Evolutionary conservation across 2,329 filamentous ascomycete genomes (phyloP), one percentile per base, ranked within the genome.

Genomic region (Dothiorella sarmentorum): DNA sequence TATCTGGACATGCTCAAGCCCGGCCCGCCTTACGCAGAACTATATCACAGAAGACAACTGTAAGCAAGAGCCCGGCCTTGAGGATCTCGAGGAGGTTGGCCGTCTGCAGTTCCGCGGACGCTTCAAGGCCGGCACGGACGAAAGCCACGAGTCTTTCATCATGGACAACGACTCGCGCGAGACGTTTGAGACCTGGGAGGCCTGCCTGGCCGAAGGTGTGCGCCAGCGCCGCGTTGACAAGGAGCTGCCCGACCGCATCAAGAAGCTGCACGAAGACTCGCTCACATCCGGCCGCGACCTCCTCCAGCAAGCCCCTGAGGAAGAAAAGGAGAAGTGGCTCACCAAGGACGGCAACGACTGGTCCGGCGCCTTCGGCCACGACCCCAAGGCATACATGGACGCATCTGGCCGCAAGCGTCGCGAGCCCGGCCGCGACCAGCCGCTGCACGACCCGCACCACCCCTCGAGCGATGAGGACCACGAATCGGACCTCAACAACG

Each of bases 171-270:
- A 96, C 69, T 87, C 88, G 1, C 87, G 93, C 29, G 94, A 97
- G 77, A 97, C 92, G 0, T 96, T 90, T 63, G 93, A 97, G 75
- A 89, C 88, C 0, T 97, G 92, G 91, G 91, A 97, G 72, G 90
- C 91, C 0, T 97, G 93, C 71, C 84, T 88, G 38, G 85, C 91
- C 0, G 92, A 97, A 72, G 93, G 93, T 11, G 90, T 96, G 0
- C 85, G 94, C 2, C 75, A 80, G 13, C 82, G 86, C 58, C 82
- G 85, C 26, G 90, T 97, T 0, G 77, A 82, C 9, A 82, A 85
- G 22, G 88, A 95, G 67, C 78, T 96, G 0, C 90, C 91, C 0
- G 83, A 86, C 0, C 75, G 83, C 10, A 81, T 93, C 0, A 84
- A 89, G 71, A 81, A 87, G 66, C 78, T 96, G 10, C 93, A 97